phyloP scores from a whole-genome alignment of 2,329 filamentous ascomycete species.

The Myriangium duriaei region DNA sequence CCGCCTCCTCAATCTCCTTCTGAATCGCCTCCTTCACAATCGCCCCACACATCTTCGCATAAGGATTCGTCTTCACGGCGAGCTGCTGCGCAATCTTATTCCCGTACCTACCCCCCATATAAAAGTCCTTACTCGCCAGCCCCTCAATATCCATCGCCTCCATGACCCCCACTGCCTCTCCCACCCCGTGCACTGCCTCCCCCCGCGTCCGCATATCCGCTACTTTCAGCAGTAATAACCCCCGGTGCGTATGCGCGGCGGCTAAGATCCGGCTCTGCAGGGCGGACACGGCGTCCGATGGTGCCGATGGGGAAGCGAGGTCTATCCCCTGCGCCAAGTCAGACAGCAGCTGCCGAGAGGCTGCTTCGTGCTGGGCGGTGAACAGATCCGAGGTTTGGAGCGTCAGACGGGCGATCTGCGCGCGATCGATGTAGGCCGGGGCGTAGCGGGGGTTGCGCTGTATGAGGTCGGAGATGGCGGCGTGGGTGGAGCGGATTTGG shows the following conservation, averaged over 20 bases:
- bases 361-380: conserved; percentile 4
- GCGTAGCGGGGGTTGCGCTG: conserved; percentile 51
- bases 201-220: conserved; percentile 19
- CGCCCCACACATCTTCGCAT: conserved; percentile 49
- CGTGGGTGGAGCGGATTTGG: background rate
- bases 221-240: conserved; percentile 28
- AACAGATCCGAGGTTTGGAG: conserved; percentile 12
- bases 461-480: conserved; percentile 34
- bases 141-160: conserved; percentile 34
- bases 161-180: conserved; percentile 2
- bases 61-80: conserved; percentile 49
- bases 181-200: conserved; percentile 7
- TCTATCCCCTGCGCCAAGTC: conserved; percentile 39
- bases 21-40: conserved; percentile 49
- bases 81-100: conserved; percentile 45
- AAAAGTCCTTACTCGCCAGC: conserved; percentile 43
- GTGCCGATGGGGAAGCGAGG: conserved; percentile 43
- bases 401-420: conserved; percentile 46
- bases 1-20: conserved; percentile 35
- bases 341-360: conserved; percentile 17
- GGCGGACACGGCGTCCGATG: conserved; percentile 45
- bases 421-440: conserved; percentile 62
- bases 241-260: conserved; percentile 60
- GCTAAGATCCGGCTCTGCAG: conserved; percentile 54
- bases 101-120: conserved; percentile 41